Evolutionary conservation across 2,329 filamentous ascomycete genomes (phyloP).

Genomic region (Talaromyces sp.): DNA sequence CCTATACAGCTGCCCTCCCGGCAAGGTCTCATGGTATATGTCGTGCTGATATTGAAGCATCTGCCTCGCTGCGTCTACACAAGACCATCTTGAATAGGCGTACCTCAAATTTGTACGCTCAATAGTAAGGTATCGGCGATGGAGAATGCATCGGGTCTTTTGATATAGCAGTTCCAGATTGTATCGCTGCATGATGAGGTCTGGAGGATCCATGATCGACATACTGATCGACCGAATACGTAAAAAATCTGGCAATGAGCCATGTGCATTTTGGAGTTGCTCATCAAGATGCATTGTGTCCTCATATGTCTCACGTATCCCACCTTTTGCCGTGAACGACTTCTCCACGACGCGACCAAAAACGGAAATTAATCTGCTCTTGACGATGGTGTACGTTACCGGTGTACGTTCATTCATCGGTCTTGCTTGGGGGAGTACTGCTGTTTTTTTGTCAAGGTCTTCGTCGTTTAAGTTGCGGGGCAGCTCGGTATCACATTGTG

Average conservation of each 20-base stretch:
- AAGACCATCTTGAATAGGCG: background rate
- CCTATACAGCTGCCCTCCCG: background rate
- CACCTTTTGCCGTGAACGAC: too few relatives aligned
- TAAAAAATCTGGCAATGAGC: conserved; percentile 16
- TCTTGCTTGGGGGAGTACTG: too few relatives aligned
- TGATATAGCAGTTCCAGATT: conserved; percentile 24
- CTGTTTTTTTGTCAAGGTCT: too few relatives aligned
- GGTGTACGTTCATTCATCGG: too few relatives aligned
- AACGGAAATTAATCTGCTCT: background rate
- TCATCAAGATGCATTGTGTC: background rate
- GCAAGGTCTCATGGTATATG: background rate
- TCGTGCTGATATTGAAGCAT: background rate
- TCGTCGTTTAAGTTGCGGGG: too few relatives aligned
- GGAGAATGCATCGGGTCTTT: conserved; percentile 25
- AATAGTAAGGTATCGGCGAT: conserved; percentile 19
- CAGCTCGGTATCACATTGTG: too few relatives aligned
- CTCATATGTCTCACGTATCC: background rate
- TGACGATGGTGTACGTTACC: background rate
- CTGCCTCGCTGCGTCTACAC: background rate
- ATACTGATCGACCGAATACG: conserved; percentile 20
- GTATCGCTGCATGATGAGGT: conserved; percentile 19
- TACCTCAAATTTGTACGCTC: background rate
- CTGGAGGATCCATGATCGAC: too few relatives aligned
- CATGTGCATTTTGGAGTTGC: background rate
- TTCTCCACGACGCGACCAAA: background rate